Percentiles rank a stretch among this genome's conserved stretches.
These are phyloP conservation scores for Fusarium paranaense DNA, from an alignment of 2,329 filamentous ascomycete species.

Conservation along the genomic window DNA sequence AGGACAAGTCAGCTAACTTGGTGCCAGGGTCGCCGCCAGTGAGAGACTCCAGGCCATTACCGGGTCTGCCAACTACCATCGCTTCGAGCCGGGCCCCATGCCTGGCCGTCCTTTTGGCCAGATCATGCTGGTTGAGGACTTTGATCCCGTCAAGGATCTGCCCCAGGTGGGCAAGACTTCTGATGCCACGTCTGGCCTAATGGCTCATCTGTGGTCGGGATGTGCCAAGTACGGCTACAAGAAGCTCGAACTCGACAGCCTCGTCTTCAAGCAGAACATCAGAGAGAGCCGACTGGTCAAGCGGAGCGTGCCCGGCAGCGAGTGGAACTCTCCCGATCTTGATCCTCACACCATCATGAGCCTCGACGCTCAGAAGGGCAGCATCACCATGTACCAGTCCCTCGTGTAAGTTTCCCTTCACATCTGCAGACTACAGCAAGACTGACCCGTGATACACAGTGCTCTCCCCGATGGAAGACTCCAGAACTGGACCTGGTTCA, in stretches of 20 bases:
- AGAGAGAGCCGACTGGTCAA: not conserved
- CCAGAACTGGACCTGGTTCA: constrained; percentile 41
- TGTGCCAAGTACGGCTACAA: constrained; percentile 36
- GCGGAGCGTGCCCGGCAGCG: not conserved
- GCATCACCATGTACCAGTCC: constrained; percentile 36
- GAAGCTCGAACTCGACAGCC: constrained; percentile 37
- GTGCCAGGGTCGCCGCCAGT: constrained; percentile 16
- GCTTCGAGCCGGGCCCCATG: not conserved
- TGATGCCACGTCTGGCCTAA: constrained; percentile 7
- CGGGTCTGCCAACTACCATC: constrained; percentile 21
- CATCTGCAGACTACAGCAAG: not conserved
- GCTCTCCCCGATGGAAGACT: not conserved
- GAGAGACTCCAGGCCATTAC: constrained; percentile 34
- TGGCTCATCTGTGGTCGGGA: constrained; percentile 26
- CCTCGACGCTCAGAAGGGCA: constrained; percentile 22
- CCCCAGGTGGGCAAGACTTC: not conserved
- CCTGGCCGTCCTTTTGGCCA: not conserved
- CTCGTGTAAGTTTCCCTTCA: constrained; percentile 25
- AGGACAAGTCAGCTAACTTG: not conserved
- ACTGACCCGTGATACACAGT: not conserved
- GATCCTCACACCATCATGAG: not conserved
- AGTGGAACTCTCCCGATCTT: not conserved
- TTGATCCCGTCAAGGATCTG: not conserved
- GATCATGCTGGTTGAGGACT: constrained; percentile 18
- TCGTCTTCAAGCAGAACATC: constrained; percentile 30